Evolutionary conservation across 2,329 filamentous ascomycete genomes (phyloP).

Genomic region (Penicillium sp.): DNA sequence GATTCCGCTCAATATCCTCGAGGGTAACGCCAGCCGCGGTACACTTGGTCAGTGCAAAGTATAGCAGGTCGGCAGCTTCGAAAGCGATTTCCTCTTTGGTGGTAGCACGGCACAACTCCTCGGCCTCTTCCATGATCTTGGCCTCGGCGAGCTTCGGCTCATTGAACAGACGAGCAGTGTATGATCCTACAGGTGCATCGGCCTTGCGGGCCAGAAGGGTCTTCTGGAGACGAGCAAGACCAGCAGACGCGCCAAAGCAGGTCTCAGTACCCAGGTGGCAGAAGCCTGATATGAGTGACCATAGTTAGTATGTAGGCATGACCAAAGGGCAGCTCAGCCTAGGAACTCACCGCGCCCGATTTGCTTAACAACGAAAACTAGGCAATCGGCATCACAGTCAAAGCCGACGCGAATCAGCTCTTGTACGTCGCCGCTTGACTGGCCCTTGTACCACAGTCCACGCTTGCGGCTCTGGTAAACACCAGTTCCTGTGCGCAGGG

Average conservation of each 20-base stretch:
- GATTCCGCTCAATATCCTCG: constrained; percentile 84
- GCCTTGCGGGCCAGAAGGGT: constrained; percentile 78
- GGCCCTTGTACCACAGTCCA: constrained; percentile 94
- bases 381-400: constrained; percentile 90
- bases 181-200: constrained; percentile 83
- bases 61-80: constrained; percentile 91
- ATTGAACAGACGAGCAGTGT: constrained; percentile 88
- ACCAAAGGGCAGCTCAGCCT: not conserved
- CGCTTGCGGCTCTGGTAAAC: constrained; percentile 97
- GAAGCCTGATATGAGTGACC: constrained; percentile 57
- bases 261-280: constrained; percentile 90
- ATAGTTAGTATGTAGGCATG: constrained; percentile 17
- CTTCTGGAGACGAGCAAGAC: constrained; percentile 80
- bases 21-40: constrained; percentile 78
- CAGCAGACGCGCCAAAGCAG: constrained; percentile 83
- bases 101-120: constrained; percentile 85
- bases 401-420: constrained; percentile 78
- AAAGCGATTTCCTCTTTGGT: constrained; percentile 82
- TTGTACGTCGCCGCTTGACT: constrained; percentile 90
- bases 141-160: constrained; percentile 85
- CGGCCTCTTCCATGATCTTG: constrained; percentile 98
- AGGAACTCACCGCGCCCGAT: constrained; percentile 64
- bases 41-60: constrained; percentile 91
- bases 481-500: constrained; percentile 73
- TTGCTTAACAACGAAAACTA: constrained; percentile 86